Evolutionary conservation across 805 yeast genomes (phyloP), one percentile per base, ranked within the genome.

Genomic region (Barnettozyma siamensis): DNA sequence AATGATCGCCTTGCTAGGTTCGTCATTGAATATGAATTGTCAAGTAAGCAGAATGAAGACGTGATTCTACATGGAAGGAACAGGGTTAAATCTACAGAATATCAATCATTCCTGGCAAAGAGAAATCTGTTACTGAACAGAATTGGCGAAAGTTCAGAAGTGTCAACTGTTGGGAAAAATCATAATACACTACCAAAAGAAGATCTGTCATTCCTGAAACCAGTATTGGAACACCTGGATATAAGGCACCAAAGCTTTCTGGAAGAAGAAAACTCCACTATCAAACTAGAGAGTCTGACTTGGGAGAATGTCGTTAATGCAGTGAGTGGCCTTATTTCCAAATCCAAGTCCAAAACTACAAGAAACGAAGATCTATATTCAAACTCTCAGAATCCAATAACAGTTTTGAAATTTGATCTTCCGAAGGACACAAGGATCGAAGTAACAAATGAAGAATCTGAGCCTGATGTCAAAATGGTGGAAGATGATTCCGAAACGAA

Each of bases 1-100:
- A 65, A 71, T 23, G 56, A 60, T 8, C 67, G 76, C 42, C 58
- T 83, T 21, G 69, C 80, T 7, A 65, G 87, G 30, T 69, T 69
- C 45, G 61, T 78, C 2, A 58, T 81, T 24, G 95, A 86, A 52
- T 76, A 78, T 52, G 75, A 75, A 39, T 46, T 78, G 3, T 65
- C 72, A 5, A 70, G 72, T 23, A 61, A 58, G 2, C 75, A 70
- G 38, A 66, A 67, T 27, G 72, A 69, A 15, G 78, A 72, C 18
- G 8, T 49, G 2, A 29, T 53, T 5, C 18, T 45, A 4, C 47
- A 46, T 29, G 33, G 52, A 10, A 54, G 49, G 24, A 59, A 52
- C 20, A 58, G 63, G 12, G 17, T 49, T 2, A 20, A n/a, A 5
- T 41, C 48, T 5, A 42, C 40, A 4, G 48, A 38, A 5, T 42